Evolutionary conservation across 2,329 filamentous ascomycete species (phyloP), one percentile per base, ranked within the genome.

Genomic region (Fusarium sp.): DNA sequence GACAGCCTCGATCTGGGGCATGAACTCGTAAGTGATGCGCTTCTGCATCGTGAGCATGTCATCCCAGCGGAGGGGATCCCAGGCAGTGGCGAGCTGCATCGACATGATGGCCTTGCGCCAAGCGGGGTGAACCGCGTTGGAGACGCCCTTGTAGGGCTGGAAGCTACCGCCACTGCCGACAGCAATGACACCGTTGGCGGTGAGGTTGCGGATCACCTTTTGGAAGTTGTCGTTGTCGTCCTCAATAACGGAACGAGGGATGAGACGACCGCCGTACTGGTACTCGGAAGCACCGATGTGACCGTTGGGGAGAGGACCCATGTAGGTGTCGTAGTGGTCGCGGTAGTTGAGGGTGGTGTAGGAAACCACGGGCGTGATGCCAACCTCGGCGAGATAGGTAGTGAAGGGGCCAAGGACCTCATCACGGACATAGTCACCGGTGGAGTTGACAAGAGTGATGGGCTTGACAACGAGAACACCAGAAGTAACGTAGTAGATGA

Each of bases 361-460:
- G 7, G 70, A 74, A 11, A 71, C 66, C 6, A 35, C 59, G 9
- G 72, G 38, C n/a, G 60, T 65, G 11, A 80, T 62, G 7, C 75
- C 61, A 13, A 64, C 47, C 58, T 54, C n/a, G 18, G 61, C 59
- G 13, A 77, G 73, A 0, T 73, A 67, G 6, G 62, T 69, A 2
- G 62, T 69, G 31, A 79, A 75, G 2, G 73, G 78, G 35, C 79
- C 72, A n/a, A 90, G 79, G n/a, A 88, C 83, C 13, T 72, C 75
- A n/a, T 82, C 78, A 10, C 70, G 67, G 9, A 87, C 79, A 27
- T 87, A 79, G 6, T 77, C 79, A 0, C 79, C 79, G 1, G 82
- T 84, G 18, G 85, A 84, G 70, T 84, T 83, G 35, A 85, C 87
- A 1, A 81, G 82, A 0, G 85, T 88, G 13, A 89, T 72, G 4